Percentiles rank a stretch among this genome's conserved stretches.
These are phyloP conservation scores for Seiridium unicorne DNA, from an alignment of 2,329 filamentous ascomycete species.

Conservation along the genomic window DNA sequence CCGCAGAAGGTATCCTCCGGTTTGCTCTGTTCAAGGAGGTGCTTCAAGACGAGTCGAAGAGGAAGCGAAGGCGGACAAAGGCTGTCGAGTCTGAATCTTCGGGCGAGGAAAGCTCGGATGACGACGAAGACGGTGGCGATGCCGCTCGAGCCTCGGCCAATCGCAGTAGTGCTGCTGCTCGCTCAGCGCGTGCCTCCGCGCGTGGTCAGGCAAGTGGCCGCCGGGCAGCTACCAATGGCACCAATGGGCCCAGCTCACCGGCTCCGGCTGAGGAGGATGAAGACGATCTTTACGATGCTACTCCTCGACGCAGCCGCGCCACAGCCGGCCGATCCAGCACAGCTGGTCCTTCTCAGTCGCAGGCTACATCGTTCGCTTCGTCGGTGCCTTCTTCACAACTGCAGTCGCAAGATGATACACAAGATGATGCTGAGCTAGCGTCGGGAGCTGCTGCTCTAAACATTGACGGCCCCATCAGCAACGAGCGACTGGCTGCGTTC, in stretches of 20 bases:
- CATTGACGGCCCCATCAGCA: conserved; percentile 48
- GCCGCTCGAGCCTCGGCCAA: conserved; percentile 34
- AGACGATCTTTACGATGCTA: conserved; percentile 44
- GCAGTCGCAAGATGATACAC: conserved; percentile 39
- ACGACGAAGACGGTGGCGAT: conserved; percentile 47
- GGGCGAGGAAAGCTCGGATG: conserved; percentile 59
- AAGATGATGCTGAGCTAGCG: conserved; percentile 37
- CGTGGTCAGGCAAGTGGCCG: conserved; percentile 23
- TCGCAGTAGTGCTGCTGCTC: conserved; percentile 32
- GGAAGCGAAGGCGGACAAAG: conserved; percentile 74
- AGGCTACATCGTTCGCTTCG: conserved; percentile 68
- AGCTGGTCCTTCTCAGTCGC: conserved; percentile 34
- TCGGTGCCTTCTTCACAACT: conserved; percentile 76
- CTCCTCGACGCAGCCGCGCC: conserved; percentile 40
- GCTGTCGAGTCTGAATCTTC: conserved; percentile 57
- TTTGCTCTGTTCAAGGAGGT: conserved; percentile 98
- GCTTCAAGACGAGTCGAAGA: conserved; percentile 73
- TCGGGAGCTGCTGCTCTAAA: conserved; percentile 34
- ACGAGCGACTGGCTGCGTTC: conserved; percentile 70
- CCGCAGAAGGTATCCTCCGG: conserved; percentile 84
- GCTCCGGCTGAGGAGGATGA: conserved; percentile 47
- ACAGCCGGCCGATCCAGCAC: conserved; percentile 27
- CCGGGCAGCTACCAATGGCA: conserved; percentile 22
- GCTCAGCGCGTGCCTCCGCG: conserved; percentile 25
- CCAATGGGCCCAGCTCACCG: conserved; percentile 23